These are phyloP conservation scores for Cryptosporidium xiaoi DNA, from an alignment of 169 alveolate species.

Conservation along the genomic window DNA sequence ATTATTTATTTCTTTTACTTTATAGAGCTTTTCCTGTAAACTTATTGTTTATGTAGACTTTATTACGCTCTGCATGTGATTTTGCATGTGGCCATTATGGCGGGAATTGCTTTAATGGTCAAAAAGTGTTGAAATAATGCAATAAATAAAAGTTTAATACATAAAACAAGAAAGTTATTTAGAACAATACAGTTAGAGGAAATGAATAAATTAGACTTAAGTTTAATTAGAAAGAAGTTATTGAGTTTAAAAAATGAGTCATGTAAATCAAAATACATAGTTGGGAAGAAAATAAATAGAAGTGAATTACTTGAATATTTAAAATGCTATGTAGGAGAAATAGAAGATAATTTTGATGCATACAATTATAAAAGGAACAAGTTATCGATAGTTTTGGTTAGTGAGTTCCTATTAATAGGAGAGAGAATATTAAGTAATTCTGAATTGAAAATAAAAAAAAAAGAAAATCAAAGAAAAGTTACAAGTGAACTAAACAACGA, in stretches of 20 bases:
- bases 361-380: conserved; percentile 6
- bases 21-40: neutral
- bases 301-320: conserved; percentile 2
- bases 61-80: conserved; percentile 25
- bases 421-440: neutral
- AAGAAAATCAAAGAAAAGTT: conserved; percentile 13
- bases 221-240: conserved; percentile 23
- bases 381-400: conserved; percentile 20
- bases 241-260: conserved; percentile 3
- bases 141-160: neutral
- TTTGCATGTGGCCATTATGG: conserved; percentile 43
- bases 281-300: conserved; percentile 8
- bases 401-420: conserved; percentile 6
- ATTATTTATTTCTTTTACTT: too few species aligned
- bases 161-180: neutral
- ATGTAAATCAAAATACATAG: neutral
- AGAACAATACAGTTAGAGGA: neutral
- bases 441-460: neutral
- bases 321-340: conserved; percentile 4
- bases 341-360: conserved; percentile 15
- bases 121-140: conserved; percentile 12
- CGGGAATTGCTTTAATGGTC: conserved; percentile 26
- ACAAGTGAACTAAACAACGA: conserved; percentile 17
- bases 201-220: conserved; percentile 36
- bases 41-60: neutral